phyloP scores from a whole-genome alignment of 106 monocot species.

The Dendrobium chrysotoxum region DNA sequence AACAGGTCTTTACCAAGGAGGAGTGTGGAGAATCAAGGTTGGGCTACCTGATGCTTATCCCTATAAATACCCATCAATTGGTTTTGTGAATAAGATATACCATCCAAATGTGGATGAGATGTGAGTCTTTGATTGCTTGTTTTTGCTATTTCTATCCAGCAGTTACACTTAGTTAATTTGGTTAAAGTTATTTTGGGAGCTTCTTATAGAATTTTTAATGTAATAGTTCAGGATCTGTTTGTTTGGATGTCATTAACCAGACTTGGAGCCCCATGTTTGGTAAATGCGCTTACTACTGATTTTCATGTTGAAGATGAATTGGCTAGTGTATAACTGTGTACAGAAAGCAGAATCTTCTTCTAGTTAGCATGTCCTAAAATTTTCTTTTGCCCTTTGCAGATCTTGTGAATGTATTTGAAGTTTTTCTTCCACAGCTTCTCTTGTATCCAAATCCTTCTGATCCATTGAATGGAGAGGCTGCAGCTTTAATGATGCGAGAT shows the following conservation, averaged over 20 bases:
- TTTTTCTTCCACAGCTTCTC: constrained; percentile 62
- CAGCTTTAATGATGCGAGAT: constrained; percentile 52
- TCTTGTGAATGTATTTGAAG: constrained; percentile 66
- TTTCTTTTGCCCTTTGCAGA: constrained; percentile 24
- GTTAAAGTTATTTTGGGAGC: background rate
- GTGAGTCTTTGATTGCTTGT: constrained; percentile 24
- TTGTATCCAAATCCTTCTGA: constrained; percentile 67
- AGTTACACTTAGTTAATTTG: background rate
- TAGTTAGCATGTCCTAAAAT: background rate
- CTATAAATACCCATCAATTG: constrained; percentile 76
- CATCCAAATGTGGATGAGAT: constrained; percentile 83
- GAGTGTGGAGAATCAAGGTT: constrained; percentile 71
- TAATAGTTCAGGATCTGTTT: constrained; percentile 51
- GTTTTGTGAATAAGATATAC: constrained; percentile 65
- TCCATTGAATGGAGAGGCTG: constrained; percentile 68
- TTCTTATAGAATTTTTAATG: background rate
- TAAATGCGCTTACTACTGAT: constrained; percentile 9
- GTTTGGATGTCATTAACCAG: constrained; percentile 77
- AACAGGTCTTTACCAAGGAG: constrained; percentile 63
- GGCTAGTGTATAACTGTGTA: background rate
- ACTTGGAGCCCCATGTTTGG: constrained; percentile 80
- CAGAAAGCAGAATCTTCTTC: background rate
- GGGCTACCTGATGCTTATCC: constrained; percentile 75
- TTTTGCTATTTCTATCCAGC: constrained; percentile 6
- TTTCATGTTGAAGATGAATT: background rate